These are phyloP conservation scores for Alternaria ventricosa DNA, from an alignment of 2,329 filamentous ascomycete species.

Conservation along the genomic window DNA sequence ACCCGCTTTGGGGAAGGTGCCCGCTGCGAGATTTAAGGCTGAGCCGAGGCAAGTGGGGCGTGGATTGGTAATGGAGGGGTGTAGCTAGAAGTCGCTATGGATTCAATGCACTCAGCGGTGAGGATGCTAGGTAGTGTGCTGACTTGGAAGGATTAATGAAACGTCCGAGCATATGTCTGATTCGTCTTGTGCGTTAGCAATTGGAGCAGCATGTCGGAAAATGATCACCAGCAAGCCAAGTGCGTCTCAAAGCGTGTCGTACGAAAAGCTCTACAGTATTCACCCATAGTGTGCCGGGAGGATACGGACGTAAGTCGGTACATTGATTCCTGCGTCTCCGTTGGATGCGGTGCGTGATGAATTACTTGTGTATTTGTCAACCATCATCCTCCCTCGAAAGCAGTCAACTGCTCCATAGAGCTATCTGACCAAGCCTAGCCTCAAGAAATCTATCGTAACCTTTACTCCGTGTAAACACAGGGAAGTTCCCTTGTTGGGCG, in stretches of 20 bases:
- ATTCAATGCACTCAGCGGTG: background rate
- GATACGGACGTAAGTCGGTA: background rate
- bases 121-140: background rate
- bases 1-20: slow-evolving; percentile 19
- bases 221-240: background rate
- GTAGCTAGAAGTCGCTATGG: background rate
- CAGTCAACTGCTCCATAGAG: background rate
- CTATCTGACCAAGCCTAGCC: background rate
- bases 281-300: background rate
- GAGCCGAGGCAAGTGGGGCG: slow-evolving; percentile 38
- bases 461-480: background rate
- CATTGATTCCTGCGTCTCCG: background rate
- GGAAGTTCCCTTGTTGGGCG: background rate
- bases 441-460: background rate
- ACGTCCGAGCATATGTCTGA: background rate
- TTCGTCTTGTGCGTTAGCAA: background rate
- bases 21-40: slow-evolving; percentile 16
- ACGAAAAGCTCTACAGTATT: background rate
- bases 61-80: slow-evolving; percentile 23
- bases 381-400: background rate
- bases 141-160: background rate
- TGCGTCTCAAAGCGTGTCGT: background rate
- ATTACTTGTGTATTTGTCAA: background rate
- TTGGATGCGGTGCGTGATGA: background rate
- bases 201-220: background rate